These are phyloP conservation scores for Tricholoma saponaceum DNA, from an alignment of 768 basidiomycete genomes.

Conservation along the genomic window DNA sequence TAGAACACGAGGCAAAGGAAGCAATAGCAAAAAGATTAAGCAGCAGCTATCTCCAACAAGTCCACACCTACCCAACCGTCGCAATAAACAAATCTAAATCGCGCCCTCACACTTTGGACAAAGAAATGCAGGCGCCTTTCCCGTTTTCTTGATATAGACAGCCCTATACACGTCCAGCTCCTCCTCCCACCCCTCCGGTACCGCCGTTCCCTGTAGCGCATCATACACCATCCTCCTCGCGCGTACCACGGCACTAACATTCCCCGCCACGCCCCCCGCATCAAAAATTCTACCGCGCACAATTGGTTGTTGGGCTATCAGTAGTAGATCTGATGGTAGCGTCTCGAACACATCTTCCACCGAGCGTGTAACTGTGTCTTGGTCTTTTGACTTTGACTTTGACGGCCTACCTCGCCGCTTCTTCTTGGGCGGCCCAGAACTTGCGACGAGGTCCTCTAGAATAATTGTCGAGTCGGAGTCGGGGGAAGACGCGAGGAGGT, in stretches of 20 bases:
- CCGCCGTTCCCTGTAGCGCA: conserved; percentile 23
- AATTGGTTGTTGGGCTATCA: conserved; percentile 49
- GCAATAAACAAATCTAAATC: conserved; percentile 28
- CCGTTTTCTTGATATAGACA: conserved; percentile 14
- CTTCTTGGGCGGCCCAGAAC: conserved; percentile 8
- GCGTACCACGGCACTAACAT: conserved; percentile 39
- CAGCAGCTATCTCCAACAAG: not conserved
- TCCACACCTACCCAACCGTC: not conserved
- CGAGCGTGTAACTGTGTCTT: not conserved
- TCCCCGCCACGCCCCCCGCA: conserved; percentile 46
- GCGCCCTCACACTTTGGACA: conserved; percentile 43
- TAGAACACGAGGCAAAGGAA: not conserved
- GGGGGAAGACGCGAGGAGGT: conserved; percentile 23
- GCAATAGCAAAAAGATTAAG: not conserved
- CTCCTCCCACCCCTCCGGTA: conserved; percentile 41
- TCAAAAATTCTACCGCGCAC: conserved; percentile 37
- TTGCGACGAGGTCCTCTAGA: not conserved
- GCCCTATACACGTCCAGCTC: conserved; percentile 15
- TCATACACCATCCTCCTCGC: conserved; percentile 47
- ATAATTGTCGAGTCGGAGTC: conserved; percentile 6
- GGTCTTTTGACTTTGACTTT: conserved; percentile 1
- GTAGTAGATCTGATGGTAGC: conserved; percentile 37
- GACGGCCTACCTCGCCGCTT: conserved; percentile 1
- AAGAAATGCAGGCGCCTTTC: conserved; percentile 24
- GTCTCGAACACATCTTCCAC: conserved; percentile 8